Conservation (phyloP, 306 rosid genomes). For the Alnus rubra region DNA sequence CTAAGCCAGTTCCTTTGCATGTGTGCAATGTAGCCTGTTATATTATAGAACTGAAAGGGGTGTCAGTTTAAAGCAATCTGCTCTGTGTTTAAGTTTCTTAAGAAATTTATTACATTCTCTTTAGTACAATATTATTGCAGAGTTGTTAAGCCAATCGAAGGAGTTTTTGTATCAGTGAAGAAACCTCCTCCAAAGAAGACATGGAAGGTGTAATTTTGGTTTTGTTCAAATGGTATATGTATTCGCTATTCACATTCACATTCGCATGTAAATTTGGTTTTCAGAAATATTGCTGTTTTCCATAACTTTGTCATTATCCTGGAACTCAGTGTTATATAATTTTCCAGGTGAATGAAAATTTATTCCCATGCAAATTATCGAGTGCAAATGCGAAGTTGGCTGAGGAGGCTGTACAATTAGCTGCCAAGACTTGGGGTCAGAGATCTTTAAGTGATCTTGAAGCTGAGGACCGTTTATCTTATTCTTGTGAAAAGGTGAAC, state of each 20-base stretch:
- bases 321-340: slow-evolving; percentile 24
- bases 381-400: slow-evolving; percentile 57
- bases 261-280: slow-evolving; percentile 11
- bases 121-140: slow-evolving; percentile 51
- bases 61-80: slow-evolving; percentile 1
- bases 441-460: slow-evolving; percentile 90
- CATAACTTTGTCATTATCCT: slow-evolving; percentile 18
- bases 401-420: slow-evolving; percentile 77
- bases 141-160: slow-evolving; percentile 80
- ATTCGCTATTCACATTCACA: slow-evolving; percentile 6
- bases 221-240: slow-evolving; percentile 15
- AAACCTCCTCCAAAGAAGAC: slow-evolving; percentile 78
- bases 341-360: slow-evolving; percentile 77
- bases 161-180: slow-evolving; percentile 76
- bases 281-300: slow-evolving; percentile 5
- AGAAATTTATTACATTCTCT: slow-evolving; percentile 27
- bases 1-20: slow-evolving; percentile 12
- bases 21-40: background rate
- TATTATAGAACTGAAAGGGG: slow-evolving; percentile 17
- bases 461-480: slow-evolving; percentile 96
- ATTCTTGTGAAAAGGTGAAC: slow-evolving; percentile 86
- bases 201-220: slow-evolving; percentile 69
- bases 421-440: slow-evolving; percentile 85
- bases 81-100: slow-evolving; percentile 25
- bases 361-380: slow-evolving; percentile 87